phyloP scores from a whole-genome alignment of 2,329 filamentous ascomycete species.

The Penicillium sp. region DNA sequence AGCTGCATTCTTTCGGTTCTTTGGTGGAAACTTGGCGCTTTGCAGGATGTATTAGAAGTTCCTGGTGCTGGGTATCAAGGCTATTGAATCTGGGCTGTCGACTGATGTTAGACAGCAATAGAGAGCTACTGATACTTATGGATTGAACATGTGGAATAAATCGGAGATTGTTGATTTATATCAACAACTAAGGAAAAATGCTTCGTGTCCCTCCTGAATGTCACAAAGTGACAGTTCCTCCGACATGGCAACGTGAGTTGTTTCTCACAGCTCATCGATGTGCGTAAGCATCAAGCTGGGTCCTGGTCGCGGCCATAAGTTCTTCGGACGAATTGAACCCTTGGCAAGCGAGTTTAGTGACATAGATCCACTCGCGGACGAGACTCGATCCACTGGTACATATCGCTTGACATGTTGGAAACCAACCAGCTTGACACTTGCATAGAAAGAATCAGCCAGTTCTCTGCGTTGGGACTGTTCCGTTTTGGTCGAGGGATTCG shows the following conservation, averaged over 20 bases:
- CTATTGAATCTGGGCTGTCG: conserved; percentile 38
- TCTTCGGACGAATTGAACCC: neutral
- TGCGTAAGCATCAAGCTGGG: too few relatives aligned
- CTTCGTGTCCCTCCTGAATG: neutral
- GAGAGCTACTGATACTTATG: conserved; percentile 7
- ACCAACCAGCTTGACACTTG: neutral
- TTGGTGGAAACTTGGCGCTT: conserved; percentile 60
- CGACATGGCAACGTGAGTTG: too few relatives aligned
- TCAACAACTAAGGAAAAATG: neutral
- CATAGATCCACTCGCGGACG: neutral
- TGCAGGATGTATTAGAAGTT: conserved; percentile 58
- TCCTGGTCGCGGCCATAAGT: neutral
- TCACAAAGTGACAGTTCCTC: neutral
- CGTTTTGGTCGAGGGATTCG: neutral
- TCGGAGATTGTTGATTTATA: neutral
- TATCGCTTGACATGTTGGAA: neutral
- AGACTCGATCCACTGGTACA: neutral
- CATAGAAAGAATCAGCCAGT: neutral
- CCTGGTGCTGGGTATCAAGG: conserved; percentile 50
- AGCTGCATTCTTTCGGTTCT: conserved; percentile 61
- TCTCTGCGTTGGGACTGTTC: neutral
- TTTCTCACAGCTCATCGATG: neutral
- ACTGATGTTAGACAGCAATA: conserved; percentile 8
- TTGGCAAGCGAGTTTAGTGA: neutral
- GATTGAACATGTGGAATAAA: neutral